Percentiles rank a stretch among this genome's conserved stretches.
Conservation (phyloP, 1,139 yeast genomes). For the Meyerozyma sp. region DNA sequence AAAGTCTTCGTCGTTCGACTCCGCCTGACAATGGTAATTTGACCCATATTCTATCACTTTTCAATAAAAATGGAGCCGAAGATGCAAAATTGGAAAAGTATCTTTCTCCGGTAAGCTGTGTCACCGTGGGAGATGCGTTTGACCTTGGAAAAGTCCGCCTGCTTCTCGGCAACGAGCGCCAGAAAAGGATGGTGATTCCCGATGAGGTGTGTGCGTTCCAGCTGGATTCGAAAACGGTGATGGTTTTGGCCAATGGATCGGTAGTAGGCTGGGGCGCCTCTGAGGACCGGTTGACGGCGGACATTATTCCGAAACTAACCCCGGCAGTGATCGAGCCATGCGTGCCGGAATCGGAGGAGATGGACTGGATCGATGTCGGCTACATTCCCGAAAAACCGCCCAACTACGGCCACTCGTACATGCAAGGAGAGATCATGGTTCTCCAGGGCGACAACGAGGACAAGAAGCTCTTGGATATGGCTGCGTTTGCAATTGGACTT, state of each 20-base stretch:
- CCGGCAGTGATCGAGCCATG: constrained; percentile 34
- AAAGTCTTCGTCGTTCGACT: background rate
- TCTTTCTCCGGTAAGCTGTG: constrained; percentile 44
- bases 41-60: constrained; percentile 21
- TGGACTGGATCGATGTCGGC: constrained; percentile 67
- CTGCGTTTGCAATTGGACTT: constrained; percentile 84
- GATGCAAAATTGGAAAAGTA: constrained; percentile 22
- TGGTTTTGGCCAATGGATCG: constrained; percentile 68
- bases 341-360: constrained; percentile 70
- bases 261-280: constrained; percentile 77
- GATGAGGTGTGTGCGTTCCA: constrained; percentile 58
- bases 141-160: constrained; percentile 42
- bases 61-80: constrained; percentile 19
- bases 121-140: constrained; percentile 67
- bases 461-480: constrained; percentile 62
- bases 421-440: constrained; percentile 67
- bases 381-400: constrained; percentile 18
- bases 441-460: constrained; percentile 46
- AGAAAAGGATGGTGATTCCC: constrained; percentile 50
- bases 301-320: constrained; percentile 46
- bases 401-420: constrained; percentile 31
- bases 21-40: constrained; percentile 3
- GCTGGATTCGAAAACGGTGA: constrained; percentile 39
- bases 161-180: constrained; percentile 23
- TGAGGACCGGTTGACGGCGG: constrained; percentile 41